Evolutionary conservation across 192 early-diverging fungal species (phyloP), one percentile per base, ranked within the genome.

Genomic region (Pecoramyces ruminantium): DNA sequence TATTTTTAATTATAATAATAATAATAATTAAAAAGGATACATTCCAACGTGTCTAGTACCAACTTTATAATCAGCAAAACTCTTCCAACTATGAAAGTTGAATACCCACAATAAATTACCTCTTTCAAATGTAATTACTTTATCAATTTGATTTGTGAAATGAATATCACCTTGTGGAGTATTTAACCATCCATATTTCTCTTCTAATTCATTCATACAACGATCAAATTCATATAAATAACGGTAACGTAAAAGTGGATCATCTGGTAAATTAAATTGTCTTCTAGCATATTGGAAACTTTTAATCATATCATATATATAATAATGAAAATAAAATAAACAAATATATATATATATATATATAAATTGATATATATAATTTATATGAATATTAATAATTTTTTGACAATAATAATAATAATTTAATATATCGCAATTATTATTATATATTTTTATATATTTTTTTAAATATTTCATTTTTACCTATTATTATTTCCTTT

Each of bases 211-310:
- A 80, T 95, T 88, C 95, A 98, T 97, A 6, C 93, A 92, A 27
- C 84, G 81, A 85, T 98, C 97, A 84, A 95, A 98, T 29, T 93
- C 89, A 86, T 96, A 93, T 81, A 98, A 87, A 88, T 94, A 96
- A 86, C 94, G 92, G 88, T 98, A 99, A 29, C 97, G 90, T 80
- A 99, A 88, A 34, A 94, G 81, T 8, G 88, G 29, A 84, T 99
- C 95, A 82, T 95, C 94, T 17, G 93, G 84, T 38, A 99, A 90
- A 81, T 98, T 97, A 92, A 93, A 97, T 86, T 99, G 97, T 25
- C 96, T 92, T 29, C 96, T 89, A 13, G 96, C 96, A 85, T 98
- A 96, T 84, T 96, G 95, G 88, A 95, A 98, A 78, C 92, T 93
- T 29, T 90, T 89, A 30, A 88, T 88, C 87, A 17, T 21, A 51